Base-by-base conservation (phyloP, 371 early-diverging fungal species). In the Circinella umbellata region DNA sequence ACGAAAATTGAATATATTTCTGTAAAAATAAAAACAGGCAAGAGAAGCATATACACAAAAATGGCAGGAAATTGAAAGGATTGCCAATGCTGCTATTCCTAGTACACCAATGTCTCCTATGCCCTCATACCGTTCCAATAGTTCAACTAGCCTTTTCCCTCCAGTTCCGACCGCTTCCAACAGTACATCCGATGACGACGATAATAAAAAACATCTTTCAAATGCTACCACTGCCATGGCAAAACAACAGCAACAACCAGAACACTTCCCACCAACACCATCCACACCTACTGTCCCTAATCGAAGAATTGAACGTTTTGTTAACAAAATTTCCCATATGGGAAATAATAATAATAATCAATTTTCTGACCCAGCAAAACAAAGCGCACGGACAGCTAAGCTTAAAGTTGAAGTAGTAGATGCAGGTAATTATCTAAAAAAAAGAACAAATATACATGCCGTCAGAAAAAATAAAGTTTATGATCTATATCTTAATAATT, bases 341-440 rank as follows among this genome's bases (percentile, higher is more conserved):
- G 61, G 60, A 42, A 42, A n/a, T 51, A 51, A 17, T 14, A n/a
- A n/a, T n/a, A 51, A 14, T 1, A 66, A 59, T 20, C 69, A 73
- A 46, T 46, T 49, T 15, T 15, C 34, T 4, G 75, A 75, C 57
- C 71, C 69, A 37, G 63, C 51, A 10, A 59, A 63, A n/a, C 71
- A 71, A 18, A 69, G 46, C 36, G 62, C 69, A 11, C 36, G 63
- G 8, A 49, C 66, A 4, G 75, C 71, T 27, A 68, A 69, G 48
- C 71, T 75, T 37, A 75, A 75, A 59, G 59, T 66, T 11, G 75
- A 75, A 66, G 69, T 62, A 13, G 51, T 42, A 2, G 71, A 75
- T 38, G 75, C 75, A 39, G 74, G 74, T 70, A 69, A 57, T 27
- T 6, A 39, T n/a, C 18, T 13, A 51, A n/a, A 17, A 62, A 53